Evolutionary conservation across 345 rosid genomes (phyloP).

Genomic region (Linum tenue): DNA sequence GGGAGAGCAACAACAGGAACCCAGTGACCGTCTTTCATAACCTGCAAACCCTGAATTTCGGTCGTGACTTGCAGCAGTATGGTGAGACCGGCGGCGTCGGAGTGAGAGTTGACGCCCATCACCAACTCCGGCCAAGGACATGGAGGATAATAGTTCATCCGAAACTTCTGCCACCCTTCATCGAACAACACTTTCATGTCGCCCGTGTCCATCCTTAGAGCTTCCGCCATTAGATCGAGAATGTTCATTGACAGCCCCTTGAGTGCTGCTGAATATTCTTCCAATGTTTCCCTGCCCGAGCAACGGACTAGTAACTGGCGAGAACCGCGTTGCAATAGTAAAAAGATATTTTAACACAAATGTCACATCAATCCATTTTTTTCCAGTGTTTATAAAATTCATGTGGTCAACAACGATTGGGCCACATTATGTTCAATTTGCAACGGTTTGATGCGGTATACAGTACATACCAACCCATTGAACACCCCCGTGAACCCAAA

Average conservation of each 20-base stretch:
- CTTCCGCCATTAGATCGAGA: slow-evolving; percentile 5
- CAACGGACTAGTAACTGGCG: too few species aligned
- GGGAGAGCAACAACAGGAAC: slow-evolving; percentile 8
- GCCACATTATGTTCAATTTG: too few species aligned
- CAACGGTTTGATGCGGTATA: too few species aligned
- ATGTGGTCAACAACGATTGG: too few species aligned
- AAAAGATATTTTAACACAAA: too few species aligned
- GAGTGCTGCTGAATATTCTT: slow-evolving; percentile 13
- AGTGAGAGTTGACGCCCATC: slow-evolving; percentile 12
- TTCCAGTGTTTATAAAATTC: too few species aligned
- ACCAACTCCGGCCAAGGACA: slow-evolving; percentile 20
- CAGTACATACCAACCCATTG: too few species aligned
- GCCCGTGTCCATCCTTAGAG: slow-evolving; percentile 9
- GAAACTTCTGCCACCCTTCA: slow-evolving; percentile 13
- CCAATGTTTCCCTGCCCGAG: slow-evolving; percentile 6
- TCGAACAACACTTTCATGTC: slow-evolving; percentile 13
- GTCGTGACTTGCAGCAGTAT: slow-evolving; percentile 14
- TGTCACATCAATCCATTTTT: too few species aligned
- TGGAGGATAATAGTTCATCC: slow-evolving; percentile 21
- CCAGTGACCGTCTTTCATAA: neutral
- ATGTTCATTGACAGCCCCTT: slow-evolving; percentile 13
- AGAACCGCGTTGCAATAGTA: too few species aligned
- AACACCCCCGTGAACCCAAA: too few species aligned
- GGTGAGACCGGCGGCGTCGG: slow-evolving; percentile 14
- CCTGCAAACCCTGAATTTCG: neutral